Conservation (phyloP, 2,329 filamentous ascomycete genomes). For the Neonectria coccinea region DNA sequence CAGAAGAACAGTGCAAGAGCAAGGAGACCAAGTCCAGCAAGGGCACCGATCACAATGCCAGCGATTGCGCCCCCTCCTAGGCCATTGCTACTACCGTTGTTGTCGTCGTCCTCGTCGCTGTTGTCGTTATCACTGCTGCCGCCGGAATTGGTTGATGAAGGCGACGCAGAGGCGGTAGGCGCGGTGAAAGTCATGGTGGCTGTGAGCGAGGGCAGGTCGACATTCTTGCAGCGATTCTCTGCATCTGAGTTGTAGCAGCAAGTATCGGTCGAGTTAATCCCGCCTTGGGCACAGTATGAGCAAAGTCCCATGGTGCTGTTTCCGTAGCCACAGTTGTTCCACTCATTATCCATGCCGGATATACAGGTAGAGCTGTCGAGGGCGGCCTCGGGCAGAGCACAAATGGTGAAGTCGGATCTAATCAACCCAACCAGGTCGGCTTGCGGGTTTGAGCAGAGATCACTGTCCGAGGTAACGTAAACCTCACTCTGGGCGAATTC, state of each 20-base stretch:
- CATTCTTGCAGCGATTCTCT: slow-evolving; percentile 77
- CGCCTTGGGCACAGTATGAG: slow-evolving; percentile 84
- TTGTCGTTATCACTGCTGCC: slow-evolving; percentile 32
- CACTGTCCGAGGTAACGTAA: slow-evolving; percentile 78
- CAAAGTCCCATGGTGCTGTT: slow-evolving; percentile 81
- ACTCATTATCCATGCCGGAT: slow-evolving; percentile 81
- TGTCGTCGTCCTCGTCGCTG: slow-evolving; percentile 35
- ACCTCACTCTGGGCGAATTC: slow-evolving; percentile 91
- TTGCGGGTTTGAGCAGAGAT: slow-evolving; percentile 76
- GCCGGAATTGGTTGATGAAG: slow-evolving; percentile 35
- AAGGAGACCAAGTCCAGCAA: slow-evolving; percentile 78
- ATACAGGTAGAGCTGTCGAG: slow-evolving; percentile 81
- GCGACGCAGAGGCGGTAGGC: slow-evolving; percentile 57
- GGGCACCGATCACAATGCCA: slow-evolving; percentile 85
- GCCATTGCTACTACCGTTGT: slow-evolving; percentile 44
- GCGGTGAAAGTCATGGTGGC: slow-evolving; percentile 72
- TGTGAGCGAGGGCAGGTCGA: slow-evolving; percentile 82
- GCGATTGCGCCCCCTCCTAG: slow-evolving; percentile 91
- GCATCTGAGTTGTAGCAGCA: slow-evolving; percentile 89
- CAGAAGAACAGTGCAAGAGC: slow-evolving; percentile 77
- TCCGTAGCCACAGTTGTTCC: slow-evolving; percentile 86
- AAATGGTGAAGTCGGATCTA: slow-evolving; percentile 91
- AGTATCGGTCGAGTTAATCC: slow-evolving; percentile 91
- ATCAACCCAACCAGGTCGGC: slow-evolving; percentile 79
- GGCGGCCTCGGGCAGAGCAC: slow-evolving; percentile 83